Percentiles rank a stretch among this genome's conserved stretches.
These are phyloP conservation scores for Fusarium acutatum DNA, from an alignment of 2,329 filamentous ascomycete species.

Conservation along the genomic window DNA sequence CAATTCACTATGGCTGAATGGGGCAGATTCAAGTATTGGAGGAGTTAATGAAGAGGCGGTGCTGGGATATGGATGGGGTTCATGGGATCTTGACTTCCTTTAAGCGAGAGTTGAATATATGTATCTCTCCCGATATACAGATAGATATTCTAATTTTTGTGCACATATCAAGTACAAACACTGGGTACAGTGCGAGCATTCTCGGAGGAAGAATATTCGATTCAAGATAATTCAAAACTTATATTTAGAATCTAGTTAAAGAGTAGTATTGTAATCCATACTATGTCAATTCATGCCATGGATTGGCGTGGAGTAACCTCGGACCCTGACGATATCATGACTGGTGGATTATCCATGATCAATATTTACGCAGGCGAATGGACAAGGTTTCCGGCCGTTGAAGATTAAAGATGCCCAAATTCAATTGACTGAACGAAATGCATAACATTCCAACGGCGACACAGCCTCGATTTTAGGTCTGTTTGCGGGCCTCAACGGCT, in stretches of 20 bases:
- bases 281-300: neutral
- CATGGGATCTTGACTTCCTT: constrained; percentile 42
- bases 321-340: neutral
- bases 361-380: neutral
- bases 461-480: neutral
- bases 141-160: neutral
- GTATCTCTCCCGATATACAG: neutral
- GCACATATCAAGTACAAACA: neutral
- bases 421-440: neutral
- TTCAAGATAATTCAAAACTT: neutral
- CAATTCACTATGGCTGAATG: constrained; percentile 36
- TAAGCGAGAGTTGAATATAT: neutral
- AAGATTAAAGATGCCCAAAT: neutral
- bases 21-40: constrained; percentile 8
- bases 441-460: constrained; percentile 9
- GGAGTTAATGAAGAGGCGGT: constrained; percentile 32
- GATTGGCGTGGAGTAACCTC: neutral
- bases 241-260: neutral
- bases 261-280: neutral
- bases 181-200: neutral
- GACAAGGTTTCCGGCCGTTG: neutral
- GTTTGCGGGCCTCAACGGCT: constrained; percentile 6
- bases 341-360: neutral
- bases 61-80: constrained; percentile 38
- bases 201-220: neutral